Evolutionary conservation across 768 basidiomycete genomes (phyloP).

Genomic region (Mycena vitilis): DNA sequence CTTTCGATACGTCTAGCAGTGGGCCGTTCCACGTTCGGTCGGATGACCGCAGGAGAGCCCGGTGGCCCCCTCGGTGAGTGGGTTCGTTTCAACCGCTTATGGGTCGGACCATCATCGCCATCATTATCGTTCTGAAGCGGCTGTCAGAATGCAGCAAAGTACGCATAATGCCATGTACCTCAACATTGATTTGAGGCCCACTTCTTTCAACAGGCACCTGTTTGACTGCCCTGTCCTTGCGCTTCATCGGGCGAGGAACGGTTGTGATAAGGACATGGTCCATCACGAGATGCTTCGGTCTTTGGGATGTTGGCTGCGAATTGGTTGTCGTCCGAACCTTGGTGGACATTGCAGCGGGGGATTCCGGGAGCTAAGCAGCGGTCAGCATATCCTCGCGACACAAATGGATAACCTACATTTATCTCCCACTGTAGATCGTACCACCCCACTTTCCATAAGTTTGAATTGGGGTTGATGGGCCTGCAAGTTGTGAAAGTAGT

Average conservation of each 20-base stretch:
- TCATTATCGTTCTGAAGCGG: constrained; percentile 4
- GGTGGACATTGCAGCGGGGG: not conserved
- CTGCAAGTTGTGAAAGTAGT: constrained; percentile 59
- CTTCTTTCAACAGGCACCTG: not conserved
- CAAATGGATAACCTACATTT: constrained; percentile 1
- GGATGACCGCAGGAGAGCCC: not conserved
- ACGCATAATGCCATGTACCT: not conserved
- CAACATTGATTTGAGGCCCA: not conserved
- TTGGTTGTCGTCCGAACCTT: not conserved
- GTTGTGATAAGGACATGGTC: constrained; percentile 13
- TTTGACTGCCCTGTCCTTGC: not conserved
- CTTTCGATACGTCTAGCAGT: not conserved
- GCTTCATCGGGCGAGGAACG: constrained; percentile 11
- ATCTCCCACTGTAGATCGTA: constrained; percentile 58
- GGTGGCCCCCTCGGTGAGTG: constrained; percentile 1
- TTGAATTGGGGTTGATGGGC: constrained; percentile 51
- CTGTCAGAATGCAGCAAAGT: not conserved
- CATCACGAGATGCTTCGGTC: constrained; percentile 16
- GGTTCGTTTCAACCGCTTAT: not conserved
- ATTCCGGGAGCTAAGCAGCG: constrained; percentile 4
- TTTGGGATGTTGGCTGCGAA: not conserved
- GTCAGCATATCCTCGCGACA: constrained; percentile 6
- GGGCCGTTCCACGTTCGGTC: not conserved
- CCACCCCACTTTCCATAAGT: constrained; percentile 64
- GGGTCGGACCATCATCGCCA: not conserved